These are phyloP conservation scores for Blastobotrys parvus DNA, from an alignment of 805 yeast species.

Conservation along the genomic window DNA sequence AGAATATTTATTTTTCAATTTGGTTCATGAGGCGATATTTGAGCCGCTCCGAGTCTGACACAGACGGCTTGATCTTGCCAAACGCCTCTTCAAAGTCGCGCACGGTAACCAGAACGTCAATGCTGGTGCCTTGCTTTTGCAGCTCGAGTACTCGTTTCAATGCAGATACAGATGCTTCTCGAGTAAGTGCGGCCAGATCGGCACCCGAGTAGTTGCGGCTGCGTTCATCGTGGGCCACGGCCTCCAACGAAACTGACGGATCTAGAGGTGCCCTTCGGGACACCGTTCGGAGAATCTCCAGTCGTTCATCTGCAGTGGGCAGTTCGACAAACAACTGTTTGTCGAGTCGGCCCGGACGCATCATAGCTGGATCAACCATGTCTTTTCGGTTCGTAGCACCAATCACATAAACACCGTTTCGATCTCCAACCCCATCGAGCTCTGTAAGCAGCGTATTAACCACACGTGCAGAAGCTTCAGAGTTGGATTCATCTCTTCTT, in stretches of 20 bases:
- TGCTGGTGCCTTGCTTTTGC: slow-evolving; percentile 25
- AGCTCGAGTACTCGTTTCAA: slow-evolving; percentile 40
- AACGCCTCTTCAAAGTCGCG: slow-evolving; percentile 69
- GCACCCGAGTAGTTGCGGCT: slow-evolving; percentile 94
- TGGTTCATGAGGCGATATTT: slow-evolving; percentile 49
- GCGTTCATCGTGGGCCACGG: slow-evolving; percentile 64
- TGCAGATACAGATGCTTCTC: slow-evolving; percentile 72
- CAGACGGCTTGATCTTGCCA: slow-evolving; percentile 76
- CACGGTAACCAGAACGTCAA: slow-evolving; percentile 38
- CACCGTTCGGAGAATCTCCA: slow-evolving; percentile 74
- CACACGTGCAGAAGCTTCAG: slow-evolving; percentile 87
- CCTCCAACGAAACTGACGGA: slow-evolving; percentile 47
- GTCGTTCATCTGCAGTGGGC: slow-evolving; percentile 70
- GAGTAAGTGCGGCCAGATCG: slow-evolving; percentile 80
- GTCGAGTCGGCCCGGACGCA: slow-evolving; percentile 93
- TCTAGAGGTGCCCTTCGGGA: slow-evolving; percentile 69
- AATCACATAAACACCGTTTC: slow-evolving; percentile 87
- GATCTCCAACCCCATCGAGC: slow-evolving; percentile 86
- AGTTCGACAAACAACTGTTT: slow-evolving; percentile 86
- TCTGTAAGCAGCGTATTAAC: slow-evolving; percentile 93
- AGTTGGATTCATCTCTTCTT: slow-evolving; percentile 76
- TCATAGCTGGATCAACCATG: slow-evolving; percentile 97
- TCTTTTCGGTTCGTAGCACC: slow-evolving; percentile 98
- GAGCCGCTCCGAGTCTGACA: slow-evolving; percentile 71
- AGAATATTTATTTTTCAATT: neutral